A percentile compares a stretch with the other conserved stretches of the same genome.
Conservation (phyloP, 2,329 filamentous ascomycete genomes). For the Tricladium varicosporioides region DNA sequence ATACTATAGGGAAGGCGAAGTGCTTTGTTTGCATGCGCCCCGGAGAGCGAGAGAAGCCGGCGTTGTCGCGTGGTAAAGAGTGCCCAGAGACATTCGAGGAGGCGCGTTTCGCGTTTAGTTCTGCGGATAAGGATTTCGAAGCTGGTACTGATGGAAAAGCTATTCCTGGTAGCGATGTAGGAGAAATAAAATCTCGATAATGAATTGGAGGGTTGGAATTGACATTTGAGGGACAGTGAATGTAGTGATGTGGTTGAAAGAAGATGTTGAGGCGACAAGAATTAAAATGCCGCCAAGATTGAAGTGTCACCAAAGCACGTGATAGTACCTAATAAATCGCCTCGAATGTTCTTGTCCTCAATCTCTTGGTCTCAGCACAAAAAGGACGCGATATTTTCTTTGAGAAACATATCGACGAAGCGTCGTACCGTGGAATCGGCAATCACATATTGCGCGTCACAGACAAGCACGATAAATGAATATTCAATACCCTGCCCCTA, state of each 20-base stretch:
- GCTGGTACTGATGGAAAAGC: slow-evolving; percentile 15
- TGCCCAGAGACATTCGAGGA: slow-evolving; percentile 22
- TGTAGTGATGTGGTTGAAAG: slow-evolving; percentile 20
- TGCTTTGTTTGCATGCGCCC: slow-evolving; percentile 52
- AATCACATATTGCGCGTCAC: no score
- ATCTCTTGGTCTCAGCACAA: neutral
- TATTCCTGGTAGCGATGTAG: slow-evolving; percentile 15
- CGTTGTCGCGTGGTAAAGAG: slow-evolving; percentile 22
- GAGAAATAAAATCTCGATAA: slow-evolving; percentile 2
- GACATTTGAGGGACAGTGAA: slow-evolving; percentile 25
- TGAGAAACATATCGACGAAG: neutral
- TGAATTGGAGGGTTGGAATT: slow-evolving; percentile 23
- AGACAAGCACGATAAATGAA: no score
- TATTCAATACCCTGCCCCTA: no score
- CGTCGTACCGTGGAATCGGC: no score
- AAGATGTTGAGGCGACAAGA: slow-evolving; percentile 7
- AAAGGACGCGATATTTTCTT: neutral
- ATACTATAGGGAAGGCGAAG: slow-evolving; percentile 76
- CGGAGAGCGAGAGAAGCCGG: slow-evolving; percentile 39
- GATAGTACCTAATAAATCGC: neutral
- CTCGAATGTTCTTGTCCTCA: neutral
- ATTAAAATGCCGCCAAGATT: neutral
- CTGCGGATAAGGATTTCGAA: slow-evolving; percentile 24
- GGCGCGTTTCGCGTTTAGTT: slow-evolving; percentile 23
- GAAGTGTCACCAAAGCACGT: slow-evolving; percentile 8